Evolutionary conservation across 495 filamentous ascomycete genomes (phyloP).

Genomic region (Parachaetomium inaequale): DNA sequence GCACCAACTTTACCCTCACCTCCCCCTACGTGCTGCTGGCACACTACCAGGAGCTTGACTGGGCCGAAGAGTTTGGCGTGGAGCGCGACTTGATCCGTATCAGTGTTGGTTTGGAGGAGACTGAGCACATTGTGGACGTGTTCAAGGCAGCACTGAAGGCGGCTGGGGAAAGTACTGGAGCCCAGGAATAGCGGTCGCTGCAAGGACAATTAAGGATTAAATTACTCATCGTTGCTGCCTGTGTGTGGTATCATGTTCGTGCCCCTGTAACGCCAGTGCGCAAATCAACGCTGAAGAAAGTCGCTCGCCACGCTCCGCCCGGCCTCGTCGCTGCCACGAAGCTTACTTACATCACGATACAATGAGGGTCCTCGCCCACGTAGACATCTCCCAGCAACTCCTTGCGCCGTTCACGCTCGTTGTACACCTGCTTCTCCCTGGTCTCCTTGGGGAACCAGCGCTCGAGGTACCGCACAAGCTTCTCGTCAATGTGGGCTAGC

Average conservation of each 20-base stretch:
- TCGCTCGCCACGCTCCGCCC: background rate
- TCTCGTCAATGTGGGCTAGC: constrained; percentile 57
- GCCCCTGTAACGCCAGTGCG: background rate
- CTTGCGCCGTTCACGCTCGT: constrained; percentile 50
- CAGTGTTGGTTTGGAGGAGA: constrained; percentile 87
- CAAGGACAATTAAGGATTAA: constrained; percentile 8
- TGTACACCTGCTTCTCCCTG: constrained; percentile 58
- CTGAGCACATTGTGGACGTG: constrained; percentile 52
- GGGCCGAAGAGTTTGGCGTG: constrained; percentile 77
- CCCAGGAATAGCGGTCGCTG: background rate
- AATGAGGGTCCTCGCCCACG: constrained; percentile 40
- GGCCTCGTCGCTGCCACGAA: background rate
- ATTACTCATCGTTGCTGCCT: background rate
- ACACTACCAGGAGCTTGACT: constrained; percentile 88
- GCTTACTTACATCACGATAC: constrained; percentile 35
- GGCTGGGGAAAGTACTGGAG: constrained; percentile 31
- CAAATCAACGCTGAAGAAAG: background rate
- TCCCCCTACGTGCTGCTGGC: constrained; percentile 89
- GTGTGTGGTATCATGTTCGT: constrained; percentile 11
- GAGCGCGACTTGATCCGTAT: constrained; percentile 74
- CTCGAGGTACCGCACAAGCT: constrained; percentile 39
- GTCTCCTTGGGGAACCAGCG: constrained; percentile 66
- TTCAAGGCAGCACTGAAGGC: constrained; percentile 50
- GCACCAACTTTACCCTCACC: constrained; percentile 90
- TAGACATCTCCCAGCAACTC: constrained; percentile 52